Percentiles rank a stretch among this genome's conserved stretches.
Conservation (phyloP, 176 grass and related monocot genomes). For the Themeda triandra region DNA sequence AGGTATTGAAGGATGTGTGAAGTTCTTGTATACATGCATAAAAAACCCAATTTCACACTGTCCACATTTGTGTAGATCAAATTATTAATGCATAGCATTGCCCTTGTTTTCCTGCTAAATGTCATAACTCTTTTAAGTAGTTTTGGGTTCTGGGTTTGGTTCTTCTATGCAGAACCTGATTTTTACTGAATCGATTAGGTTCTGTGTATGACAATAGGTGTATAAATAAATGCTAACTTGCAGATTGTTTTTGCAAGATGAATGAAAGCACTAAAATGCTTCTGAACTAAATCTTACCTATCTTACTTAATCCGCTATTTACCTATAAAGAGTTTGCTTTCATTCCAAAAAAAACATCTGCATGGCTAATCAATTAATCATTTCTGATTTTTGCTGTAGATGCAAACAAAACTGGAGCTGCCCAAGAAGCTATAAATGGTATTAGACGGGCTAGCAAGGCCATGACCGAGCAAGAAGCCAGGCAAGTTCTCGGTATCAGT, state of each 20-base stretch:
- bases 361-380: background rate
- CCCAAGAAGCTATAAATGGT: constrained; percentile 76
- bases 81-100: background rate
- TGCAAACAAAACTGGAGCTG: constrained; percentile 78
- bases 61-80: background rate
- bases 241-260: background rate
- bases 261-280: background rate
- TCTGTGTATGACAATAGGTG: background rate
- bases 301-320: background rate
- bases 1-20: background rate
- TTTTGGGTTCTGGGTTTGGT: background rate
- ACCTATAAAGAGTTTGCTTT: background rate
- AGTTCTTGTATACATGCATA: too few relatives aligned
- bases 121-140: background rate
- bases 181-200: background rate
- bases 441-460: constrained; percentile 66
- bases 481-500: constrained; percentile 64
- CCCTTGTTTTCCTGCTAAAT: background rate
- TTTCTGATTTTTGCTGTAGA: constrained; percentile 39
- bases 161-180: background rate
- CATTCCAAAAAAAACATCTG: background rate
- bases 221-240: background rate
- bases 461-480: constrained; percentile 89
- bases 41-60: background rate
- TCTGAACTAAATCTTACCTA: background rate